phyloP scores from a whole-genome alignment of 2,329 filamentous ascomycete species.

The Microascus cirrosus region DNA sequence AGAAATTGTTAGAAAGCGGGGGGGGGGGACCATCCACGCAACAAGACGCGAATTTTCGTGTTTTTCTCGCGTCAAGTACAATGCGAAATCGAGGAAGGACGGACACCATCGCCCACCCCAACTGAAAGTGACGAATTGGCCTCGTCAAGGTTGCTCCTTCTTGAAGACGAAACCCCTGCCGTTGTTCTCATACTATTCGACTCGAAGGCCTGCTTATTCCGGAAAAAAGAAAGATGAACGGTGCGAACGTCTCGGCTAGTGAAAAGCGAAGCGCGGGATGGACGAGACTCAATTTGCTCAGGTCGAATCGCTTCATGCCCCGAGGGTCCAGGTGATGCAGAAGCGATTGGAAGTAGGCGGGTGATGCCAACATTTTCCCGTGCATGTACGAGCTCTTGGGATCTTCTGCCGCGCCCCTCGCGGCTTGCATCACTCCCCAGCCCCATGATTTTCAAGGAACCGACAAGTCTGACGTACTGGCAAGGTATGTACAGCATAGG shows the following conservation, averaged over 20 bases:
- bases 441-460: not conserved
- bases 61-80: not conserved
- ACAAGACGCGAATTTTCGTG: not conserved
- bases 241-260: not conserved
- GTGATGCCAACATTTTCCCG: not conserved
- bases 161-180: too few relatives aligned
- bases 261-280: not conserved
- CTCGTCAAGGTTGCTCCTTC: too few relatives aligned
- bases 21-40: not conserved
- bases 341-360: not conserved
- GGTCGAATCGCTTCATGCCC: not conserved
- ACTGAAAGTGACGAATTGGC: too few relatives aligned
- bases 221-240: not conserved
- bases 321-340: not conserved
- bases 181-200: too few relatives aligned
- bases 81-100: not conserved
- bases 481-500: not conserved
- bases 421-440: not conserved
- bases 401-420: not conserved
- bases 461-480: not conserved
- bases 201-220: too few relatives aligned
- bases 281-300: not conserved
- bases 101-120: too few relatives aligned
- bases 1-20: not conserved
- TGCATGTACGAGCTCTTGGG: not conserved